These are phyloP conservation scores for Colletotrichum caudatum DNA, from an alignment of 2,329 filamentous ascomycete species.

Conservation along the genomic window DNA sequence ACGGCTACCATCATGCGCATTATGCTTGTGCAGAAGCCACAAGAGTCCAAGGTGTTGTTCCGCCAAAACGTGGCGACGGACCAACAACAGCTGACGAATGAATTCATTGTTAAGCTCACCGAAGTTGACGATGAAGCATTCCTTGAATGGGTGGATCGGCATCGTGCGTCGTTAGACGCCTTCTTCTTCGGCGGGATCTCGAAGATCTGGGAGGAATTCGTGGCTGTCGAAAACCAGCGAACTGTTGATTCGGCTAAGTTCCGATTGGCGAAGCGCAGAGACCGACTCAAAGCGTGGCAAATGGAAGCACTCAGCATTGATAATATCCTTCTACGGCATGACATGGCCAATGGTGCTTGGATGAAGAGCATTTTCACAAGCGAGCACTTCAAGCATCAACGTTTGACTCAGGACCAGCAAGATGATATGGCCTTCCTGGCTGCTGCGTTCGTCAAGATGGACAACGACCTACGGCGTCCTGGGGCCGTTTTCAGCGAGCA, in stretches of 20 bases:
- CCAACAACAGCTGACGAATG: conserved; percentile 77
- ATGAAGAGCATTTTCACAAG: conserved; percentile 94
- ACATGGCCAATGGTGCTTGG: conserved; percentile 89
- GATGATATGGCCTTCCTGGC: conserved; percentile 86
- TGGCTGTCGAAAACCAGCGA: conserved; percentile 81
- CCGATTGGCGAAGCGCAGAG: conserved; percentile 80
- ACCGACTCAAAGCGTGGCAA: conserved; percentile 85
- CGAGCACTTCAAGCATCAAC: conserved; percentile 91
- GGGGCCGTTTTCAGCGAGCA: conserved; percentile 82
- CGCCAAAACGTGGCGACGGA: conserved; percentile 77
- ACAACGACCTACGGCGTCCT: conserved; percentile 80
- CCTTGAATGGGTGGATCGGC: conserved; percentile 86
- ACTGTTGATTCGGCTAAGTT: conserved; percentile 80
- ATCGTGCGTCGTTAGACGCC: conserved; percentile 80
- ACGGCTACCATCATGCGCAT: conserved; percentile 92
- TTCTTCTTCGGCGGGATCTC: conserved; percentile 87
- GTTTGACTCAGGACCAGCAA: conserved; percentile 90
- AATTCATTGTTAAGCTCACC: conserved; percentile 85
- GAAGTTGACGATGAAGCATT: conserved; percentile 92
- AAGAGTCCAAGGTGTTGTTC: conserved; percentile 81
- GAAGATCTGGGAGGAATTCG: conserved; percentile 89
- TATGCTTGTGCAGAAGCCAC: conserved; percentile 91
- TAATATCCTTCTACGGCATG: conserved; percentile 82
- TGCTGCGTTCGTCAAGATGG: conserved; percentile 81
- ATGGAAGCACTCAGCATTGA: conserved; percentile 75